Percentiles rank a stretch among this genome's conserved stretches.
These are phyloP conservation scores for Euptelea pleiosperma DNA, from an alignment of 164 flowering plant genomes.

Conservation along the genomic window DNA sequence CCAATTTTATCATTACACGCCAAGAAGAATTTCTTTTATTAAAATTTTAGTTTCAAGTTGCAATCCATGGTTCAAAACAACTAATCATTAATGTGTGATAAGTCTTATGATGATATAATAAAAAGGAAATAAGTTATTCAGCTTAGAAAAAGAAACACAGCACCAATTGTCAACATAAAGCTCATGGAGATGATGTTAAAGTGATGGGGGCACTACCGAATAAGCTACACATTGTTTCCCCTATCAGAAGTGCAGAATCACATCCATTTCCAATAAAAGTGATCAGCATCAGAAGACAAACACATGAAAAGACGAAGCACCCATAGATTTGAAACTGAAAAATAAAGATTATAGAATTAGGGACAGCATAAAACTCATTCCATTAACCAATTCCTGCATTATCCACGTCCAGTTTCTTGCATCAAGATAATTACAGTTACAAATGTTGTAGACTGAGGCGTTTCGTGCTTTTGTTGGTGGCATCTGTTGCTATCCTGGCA, in stretches of 20 bases:
- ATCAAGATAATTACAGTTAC: too few species aligned
- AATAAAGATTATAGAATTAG: neutral
- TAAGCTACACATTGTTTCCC: conserved; percentile 6
- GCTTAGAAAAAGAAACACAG: neutral
- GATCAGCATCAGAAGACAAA: conserved; percentile 1
- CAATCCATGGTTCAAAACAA: neutral
- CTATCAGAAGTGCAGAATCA: conserved; percentile 4
- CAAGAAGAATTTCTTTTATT: neutral
- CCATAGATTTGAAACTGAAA: neutral
- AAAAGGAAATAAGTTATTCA: neutral
- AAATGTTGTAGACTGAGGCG: too few species aligned
- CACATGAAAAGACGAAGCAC: neutral
- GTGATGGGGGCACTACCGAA: neutral
- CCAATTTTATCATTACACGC: too few species aligned
- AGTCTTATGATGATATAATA: neutral
- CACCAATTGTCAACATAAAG: neutral
- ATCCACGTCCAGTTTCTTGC: too few species aligned
- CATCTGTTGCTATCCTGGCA: too few species aligned
- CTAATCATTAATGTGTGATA: neutral
- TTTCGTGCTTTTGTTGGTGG: too few species aligned
- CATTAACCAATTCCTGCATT: too few species aligned
- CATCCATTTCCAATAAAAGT: neutral
- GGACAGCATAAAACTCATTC: too few species aligned
- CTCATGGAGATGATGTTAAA: neutral
- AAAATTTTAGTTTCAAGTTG: neutral